phyloP scores from a whole-genome alignment of 78 protist genomes.

The Acrasis kona region DNA sequence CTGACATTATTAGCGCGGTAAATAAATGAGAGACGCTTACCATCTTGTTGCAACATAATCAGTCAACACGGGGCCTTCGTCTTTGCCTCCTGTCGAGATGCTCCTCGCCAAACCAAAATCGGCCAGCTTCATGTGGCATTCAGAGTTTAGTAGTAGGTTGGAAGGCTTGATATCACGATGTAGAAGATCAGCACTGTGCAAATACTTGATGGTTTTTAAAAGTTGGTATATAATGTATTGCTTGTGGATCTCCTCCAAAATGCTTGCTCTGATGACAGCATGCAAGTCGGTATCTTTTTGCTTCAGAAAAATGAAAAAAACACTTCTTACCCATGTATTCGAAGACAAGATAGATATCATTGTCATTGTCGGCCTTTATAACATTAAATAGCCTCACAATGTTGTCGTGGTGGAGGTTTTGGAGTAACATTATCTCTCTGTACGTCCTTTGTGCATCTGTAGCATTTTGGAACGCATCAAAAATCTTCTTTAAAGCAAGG shows the following conservation, averaged over 20 bases:
- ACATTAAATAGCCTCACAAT: conserved; percentile 78
- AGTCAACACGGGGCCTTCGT: conserved; percentile 74
- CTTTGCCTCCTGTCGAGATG: conserved; percentile 30
- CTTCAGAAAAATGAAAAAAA: conserved; percentile 92
- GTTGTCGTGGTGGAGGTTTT: conserved; percentile 70
- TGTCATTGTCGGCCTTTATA: conserved; percentile 88
- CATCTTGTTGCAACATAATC: conserved; percentile 94
- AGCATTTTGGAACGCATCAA: conserved; percentile 95
- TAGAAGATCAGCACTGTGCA: conserved; percentile 76
- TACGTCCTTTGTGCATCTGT: conserved; percentile 97
- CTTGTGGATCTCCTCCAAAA: conserved; percentile 93
- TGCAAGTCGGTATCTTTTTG: conserved; percentile 93
- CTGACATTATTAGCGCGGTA: no score
- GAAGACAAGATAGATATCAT: conserved; percentile 93
- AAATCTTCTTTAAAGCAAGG: conserved; percentile 95
- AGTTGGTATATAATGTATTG: conserved; percentile 90
- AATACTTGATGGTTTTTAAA: conserved; percentile 81
- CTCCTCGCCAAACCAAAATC: conserved; percentile 89
- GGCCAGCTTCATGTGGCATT: conserved; percentile 86
- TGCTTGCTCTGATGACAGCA: conserved; percentile 93
- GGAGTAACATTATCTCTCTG: conserved; percentile 93
- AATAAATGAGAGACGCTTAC: no score
- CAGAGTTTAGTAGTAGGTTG: conserved; percentile 87
- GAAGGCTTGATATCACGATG: conserved; percentile 94
- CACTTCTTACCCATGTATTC: conserved; percentile 90